These are phyloP conservation scores for Sistotremastrum suecicum DNA, from an alignment of 768 basidiomycete species.

Conservation along the genomic window DNA sequence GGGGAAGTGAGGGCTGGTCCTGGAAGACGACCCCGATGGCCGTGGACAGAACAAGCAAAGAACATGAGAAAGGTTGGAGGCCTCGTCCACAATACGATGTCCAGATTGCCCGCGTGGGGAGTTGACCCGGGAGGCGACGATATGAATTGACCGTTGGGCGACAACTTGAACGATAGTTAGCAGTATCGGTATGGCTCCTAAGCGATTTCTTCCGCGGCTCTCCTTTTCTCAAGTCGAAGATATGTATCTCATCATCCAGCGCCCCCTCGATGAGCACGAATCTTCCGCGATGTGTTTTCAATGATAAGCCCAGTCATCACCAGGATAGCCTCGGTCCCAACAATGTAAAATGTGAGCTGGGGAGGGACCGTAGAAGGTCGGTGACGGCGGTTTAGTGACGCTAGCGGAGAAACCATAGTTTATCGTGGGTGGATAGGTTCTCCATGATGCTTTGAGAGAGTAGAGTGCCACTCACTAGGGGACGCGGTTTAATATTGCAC, in stretches of 20 bases:
- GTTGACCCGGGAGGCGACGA: constrained; percentile 42
- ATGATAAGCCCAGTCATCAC: constrained; percentile 66
- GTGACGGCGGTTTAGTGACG: constrained; percentile 85
- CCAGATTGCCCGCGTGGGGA: too few species aligned
- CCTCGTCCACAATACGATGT: too few species aligned
- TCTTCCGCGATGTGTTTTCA: constrained; percentile 66
- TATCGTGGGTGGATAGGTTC: constrained; percentile 81
- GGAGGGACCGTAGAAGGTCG: constrained; percentile 83
- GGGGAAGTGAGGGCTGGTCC: too few species aligned
- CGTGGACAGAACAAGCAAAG: too few species aligned
- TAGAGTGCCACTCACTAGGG: constrained; percentile 1
- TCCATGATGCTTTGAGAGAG: constrained; percentile 56
- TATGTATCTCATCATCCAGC: constrained; percentile 92
- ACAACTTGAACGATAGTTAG: constrained; percentile 77
- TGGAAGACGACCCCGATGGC: too few species aligned
- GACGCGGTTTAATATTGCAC: constrained; percentile 31
- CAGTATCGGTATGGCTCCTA: constrained; percentile 80
- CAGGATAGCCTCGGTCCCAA: constrained; percentile 82
- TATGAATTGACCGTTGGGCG: constrained; percentile 79
- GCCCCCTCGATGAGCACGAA: constrained; percentile 81
- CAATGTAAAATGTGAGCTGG: constrained; percentile 61
- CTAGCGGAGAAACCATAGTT: constrained; percentile 82
- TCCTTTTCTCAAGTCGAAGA: constrained; percentile 81
- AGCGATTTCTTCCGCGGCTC: constrained; percentile 62
- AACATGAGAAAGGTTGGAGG: too few species aligned